Conservation (phyloP, 2,329 filamentous ascomycete species). For the Fusarium sp. region DNA sequence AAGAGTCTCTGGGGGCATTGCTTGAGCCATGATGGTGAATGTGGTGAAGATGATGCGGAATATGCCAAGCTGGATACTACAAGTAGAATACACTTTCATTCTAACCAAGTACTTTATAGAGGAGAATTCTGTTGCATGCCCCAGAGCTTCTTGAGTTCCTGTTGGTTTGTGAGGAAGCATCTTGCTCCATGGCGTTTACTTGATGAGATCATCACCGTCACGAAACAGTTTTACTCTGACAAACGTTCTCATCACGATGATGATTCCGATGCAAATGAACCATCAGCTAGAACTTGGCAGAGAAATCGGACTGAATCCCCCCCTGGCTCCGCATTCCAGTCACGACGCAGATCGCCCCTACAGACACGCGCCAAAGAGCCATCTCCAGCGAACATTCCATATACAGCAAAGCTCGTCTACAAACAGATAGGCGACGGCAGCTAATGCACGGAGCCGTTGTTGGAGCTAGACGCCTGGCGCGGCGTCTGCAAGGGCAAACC, state of each 20-base stretch:
- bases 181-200: neutral
- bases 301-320: neutral
- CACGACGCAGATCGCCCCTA: neutral
- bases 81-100: too few relatives aligned
- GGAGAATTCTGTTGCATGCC: slow-evolving; percentile 18
- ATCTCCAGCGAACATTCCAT: neutral
- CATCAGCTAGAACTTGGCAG: neutral
- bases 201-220: slow-evolving; percentile 13
- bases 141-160: neutral
- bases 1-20: neutral
- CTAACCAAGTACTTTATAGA: neutral
- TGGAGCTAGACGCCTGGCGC: neutral
- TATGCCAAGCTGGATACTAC: neutral
- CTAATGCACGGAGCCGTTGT: slow-evolving; percentile 7
- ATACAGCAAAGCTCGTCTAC: neutral
- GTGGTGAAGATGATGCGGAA: neutral
- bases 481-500: slow-evolving; percentile 1
- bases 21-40: slow-evolving; percentile 10
- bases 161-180: neutral
- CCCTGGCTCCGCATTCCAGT: slow-evolving; percentile 27
- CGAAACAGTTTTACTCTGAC: neutral
- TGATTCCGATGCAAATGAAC: neutral
- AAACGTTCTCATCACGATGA: neutral
- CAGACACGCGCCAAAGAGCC: neutral
- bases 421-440: neutral